A percentile compares a stretch with the other conserved stretches of the same genome.
Evolutionary conservation across 2,329 filamentous ascomycete species (phyloP).

Genomic region (Fusarium sp.): DNA sequence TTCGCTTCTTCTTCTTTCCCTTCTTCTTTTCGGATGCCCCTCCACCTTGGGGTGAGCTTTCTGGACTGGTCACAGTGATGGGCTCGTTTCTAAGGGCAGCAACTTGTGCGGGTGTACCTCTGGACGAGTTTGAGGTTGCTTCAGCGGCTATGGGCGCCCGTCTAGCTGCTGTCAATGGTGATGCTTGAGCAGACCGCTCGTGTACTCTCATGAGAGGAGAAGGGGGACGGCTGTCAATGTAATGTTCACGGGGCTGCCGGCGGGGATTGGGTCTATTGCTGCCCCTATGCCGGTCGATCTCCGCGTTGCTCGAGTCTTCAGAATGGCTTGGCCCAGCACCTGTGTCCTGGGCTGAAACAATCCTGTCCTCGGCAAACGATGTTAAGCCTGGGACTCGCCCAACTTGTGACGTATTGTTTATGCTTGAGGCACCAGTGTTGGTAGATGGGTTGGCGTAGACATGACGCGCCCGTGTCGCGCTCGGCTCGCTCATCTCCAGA

Average conservation of each 20-base stretch:
- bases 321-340: conserved; percentile 56
- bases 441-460: conserved; percentile 13
- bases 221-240: conserved; percentile 53
- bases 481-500: conserved; percentile 15
- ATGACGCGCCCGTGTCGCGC: conserved; percentile 15
- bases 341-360: conserved; percentile 45
- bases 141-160: conserved; percentile 29
- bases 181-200: conserved; percentile 77
- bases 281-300: conserved; percentile 28
- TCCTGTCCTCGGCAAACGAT: conserved; percentile 39
- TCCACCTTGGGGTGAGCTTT: conserved; percentile 69
- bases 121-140: conserved; percentile 32
- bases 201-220: conserved; percentile 78
- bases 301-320: conserved; percentile 54
- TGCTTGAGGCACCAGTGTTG: conserved; percentile 14
- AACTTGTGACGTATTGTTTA: conserved; percentile 25
- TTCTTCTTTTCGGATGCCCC: conserved; percentile 63
- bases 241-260: conserved; percentile 37
- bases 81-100: conserved; percentile 66
- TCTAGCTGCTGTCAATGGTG: conserved; percentile 66
- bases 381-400: conserved; percentile 49
- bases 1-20: conserved; percentile 64
- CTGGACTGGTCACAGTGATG: conserved; percentile 65
- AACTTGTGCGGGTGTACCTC: conserved; percentile 63
- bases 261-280: conserved; percentile 22